Base-by-base conservation (phyloP, 306 rosid species). In the Pachyrhizus erosus region DNA sequence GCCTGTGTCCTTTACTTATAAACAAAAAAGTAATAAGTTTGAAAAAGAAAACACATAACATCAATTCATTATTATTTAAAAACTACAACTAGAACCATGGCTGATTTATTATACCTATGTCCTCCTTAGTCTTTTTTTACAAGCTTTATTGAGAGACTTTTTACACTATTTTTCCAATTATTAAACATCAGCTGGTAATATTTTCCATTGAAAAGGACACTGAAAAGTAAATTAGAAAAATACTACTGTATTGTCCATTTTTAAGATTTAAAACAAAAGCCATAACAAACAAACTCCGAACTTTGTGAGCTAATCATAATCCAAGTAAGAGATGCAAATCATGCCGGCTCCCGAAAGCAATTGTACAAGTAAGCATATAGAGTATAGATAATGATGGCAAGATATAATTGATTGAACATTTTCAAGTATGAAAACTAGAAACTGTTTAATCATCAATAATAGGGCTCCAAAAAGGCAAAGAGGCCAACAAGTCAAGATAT, bases 381-480 rank as follows among this genome's bases (percentile, higher is more conserved):
- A 61, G 43, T 26, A 14, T 42, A 27, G 61, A 42, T 2, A 24
- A 61, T 61, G 72, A 61, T 43, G 72, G 21, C 31, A 45, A 76
- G 27, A 43, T 27, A 76, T 43, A 61, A 43, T 26, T 26, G 24
- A 61, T 23, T 40, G 57, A 77, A 43, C 39, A 15, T 73, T n/a
- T 70, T 45, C 1, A 60, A 34, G 49, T 18, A 27, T 73, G 69
- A 73, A 64, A 81, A 24, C 55, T 49, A 73, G 2, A 81, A 17
- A 23, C 0, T 49, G 12, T 49, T 48, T 48, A 49, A 81, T 51
- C 11, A 60, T 62, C 24, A 33, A 81, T 23, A 15, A 49, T 24
- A 15, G 43, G 67, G 62, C 18, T 11, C 49, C 26, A 60, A 23
- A 76, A 76, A 69, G 83, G 79, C 5, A 70, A 48, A 73, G 80